These are phyloP conservation scores for Globisporangium perplexum DNA, from an alignment of 352 stramenopile species.

Conservation along the genomic window DNA sequence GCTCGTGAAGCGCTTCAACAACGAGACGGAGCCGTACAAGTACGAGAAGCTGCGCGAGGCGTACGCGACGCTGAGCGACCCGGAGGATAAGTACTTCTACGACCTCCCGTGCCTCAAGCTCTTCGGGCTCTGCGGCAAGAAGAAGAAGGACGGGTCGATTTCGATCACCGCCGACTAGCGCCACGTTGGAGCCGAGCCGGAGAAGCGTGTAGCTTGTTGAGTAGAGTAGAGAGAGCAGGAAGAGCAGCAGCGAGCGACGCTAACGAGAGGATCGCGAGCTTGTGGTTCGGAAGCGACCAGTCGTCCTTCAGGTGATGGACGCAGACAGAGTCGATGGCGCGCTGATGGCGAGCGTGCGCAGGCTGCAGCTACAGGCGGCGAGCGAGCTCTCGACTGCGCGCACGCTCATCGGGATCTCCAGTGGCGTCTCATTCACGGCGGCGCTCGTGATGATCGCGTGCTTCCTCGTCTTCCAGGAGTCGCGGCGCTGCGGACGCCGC, in stretches of 20 bases:
- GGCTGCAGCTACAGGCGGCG: conserved; percentile 3
- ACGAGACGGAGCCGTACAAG: conserved; percentile 77
- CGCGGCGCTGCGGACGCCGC: conserved; percentile 49
- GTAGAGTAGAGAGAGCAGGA: background rate
- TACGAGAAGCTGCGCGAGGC: conserved; percentile 80
- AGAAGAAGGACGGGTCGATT: conserved; percentile 72
- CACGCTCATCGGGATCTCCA: conserved; percentile 34
- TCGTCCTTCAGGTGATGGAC: background rate
- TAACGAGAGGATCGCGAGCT: no score
- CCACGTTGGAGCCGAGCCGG: no score
- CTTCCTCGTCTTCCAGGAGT: conserved; percentile 62
- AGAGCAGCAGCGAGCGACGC: no score
- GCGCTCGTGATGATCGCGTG: conserved; percentile 47
- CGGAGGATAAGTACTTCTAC: conserved; percentile 84
- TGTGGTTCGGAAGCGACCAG: no score
- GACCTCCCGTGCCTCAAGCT: conserved; percentile 81
- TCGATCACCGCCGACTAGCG: conserved; percentile 64
- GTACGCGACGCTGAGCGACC: conserved; percentile 70
- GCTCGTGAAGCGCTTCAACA: conserved; percentile 82
- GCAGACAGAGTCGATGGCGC: background rate
- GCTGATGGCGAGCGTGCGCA: conserved; percentile 3
- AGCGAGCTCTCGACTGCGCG: conserved; percentile 33
- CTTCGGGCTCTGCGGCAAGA: conserved; percentile 76
- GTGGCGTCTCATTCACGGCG: conserved; percentile 30
- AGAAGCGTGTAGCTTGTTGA: no score